Base-by-base conservation (phyloP, 371 early-diverging fungal species). In the Basidiobolus heterosporus region DNA sequence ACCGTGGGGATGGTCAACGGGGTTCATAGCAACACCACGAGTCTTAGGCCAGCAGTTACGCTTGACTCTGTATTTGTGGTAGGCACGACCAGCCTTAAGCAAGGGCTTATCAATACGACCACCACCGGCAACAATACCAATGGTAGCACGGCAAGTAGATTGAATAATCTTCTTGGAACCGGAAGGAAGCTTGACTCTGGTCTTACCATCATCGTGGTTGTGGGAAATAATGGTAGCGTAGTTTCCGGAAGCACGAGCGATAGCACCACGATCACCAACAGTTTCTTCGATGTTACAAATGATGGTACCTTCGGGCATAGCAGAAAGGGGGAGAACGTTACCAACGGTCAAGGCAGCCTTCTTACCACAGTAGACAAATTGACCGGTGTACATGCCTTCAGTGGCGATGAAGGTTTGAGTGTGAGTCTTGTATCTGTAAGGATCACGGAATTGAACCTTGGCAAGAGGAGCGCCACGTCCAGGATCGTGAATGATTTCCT, bases 401-500 rank as follows among this genome's bases (percentile, higher is more conserved):
- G 96, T 85, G 62, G 99, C 99, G 58, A 98, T 83, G 82, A 98
- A 88, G 53, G 87, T 80, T 68, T 88, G 83, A 55, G 82, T 83
- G 60, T 79, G 73, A 52, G 82, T 81, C 79, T 88, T 88, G 82
- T 82, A 94, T 61, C 80, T 73, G 67, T 30, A 30, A 30, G 75
- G 64, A 53, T 78, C 74, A 56, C 78, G 76, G 72, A 78, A 78
- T 61, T 72, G 70, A 40, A 96, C 89, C 78, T 86, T 87, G 72
- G 98, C 97, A 46, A 99, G 84, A 44, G 99, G 99, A 60, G 99
- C 99, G 70, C 98, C 98, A 78, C 98, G 91, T 62, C 99, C 99
- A 56, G 97, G 86, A 70, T 99, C 99, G 80, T 99, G 99, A 60
- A 98, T 78, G 66, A 99, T 97, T 69, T 94, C 94, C 82, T 94